Evolutionary conservation across 352 stramenopile genomes (phyloP).

Genomic region (Globisporangium mamillatum): DNA sequence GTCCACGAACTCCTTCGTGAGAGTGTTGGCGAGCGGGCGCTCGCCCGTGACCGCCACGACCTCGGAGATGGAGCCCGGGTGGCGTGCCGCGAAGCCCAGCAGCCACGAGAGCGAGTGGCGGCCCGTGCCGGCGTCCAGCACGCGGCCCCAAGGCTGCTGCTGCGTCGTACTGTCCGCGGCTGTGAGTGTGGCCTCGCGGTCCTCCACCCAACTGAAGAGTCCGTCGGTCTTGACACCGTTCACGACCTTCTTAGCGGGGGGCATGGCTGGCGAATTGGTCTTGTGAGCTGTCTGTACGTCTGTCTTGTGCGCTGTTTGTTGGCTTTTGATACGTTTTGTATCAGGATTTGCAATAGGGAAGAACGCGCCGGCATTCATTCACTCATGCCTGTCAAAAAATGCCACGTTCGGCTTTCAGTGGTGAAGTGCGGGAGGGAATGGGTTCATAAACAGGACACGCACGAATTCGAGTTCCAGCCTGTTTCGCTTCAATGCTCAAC

Average conservation of each 20-base stretch:
- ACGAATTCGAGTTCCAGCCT: too few relatives aligned
- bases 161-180: constrained; percentile 12
- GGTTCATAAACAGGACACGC: constrained; percentile 4
- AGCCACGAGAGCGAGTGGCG: constrained; percentile 90
- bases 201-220: constrained; percentile 75
- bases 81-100: constrained; percentile 29
- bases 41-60: constrained; percentile 78
- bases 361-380: too few relatives aligned
- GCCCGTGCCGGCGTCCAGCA: constrained; percentile 90
- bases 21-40: constrained; percentile 40
- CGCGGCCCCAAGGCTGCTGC: constrained; percentile 41
- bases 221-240: constrained; percentile 47
- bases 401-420: background rate
- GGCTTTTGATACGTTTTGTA: background rate
- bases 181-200: constrained; percentile 35
- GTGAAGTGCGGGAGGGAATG: background rate
- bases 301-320: background rate
- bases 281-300: background rate
- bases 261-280: constrained; percentile 6
- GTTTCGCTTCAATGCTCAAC: background rate
- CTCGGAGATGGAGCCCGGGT: constrained; percentile 26
- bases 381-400: background rate
- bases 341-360: background rate
- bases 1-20: constrained; percentile 36
- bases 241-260: constrained; percentile 18